Evolutionary conservation across 2,329 filamentous ascomycete species (phyloP).

Genomic region (Phoma sp.): DNA sequence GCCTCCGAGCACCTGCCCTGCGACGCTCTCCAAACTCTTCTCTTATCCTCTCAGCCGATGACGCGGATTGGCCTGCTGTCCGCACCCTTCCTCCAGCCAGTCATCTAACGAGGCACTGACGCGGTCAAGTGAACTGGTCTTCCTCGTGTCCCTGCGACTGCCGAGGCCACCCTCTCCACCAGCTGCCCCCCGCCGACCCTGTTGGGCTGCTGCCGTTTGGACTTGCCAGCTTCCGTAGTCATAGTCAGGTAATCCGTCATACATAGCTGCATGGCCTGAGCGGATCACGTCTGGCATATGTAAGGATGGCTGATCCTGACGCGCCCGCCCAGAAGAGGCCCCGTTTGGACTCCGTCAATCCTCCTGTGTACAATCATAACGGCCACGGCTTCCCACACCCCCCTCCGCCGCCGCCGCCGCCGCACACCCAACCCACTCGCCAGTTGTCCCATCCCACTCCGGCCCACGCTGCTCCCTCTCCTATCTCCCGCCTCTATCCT

Average conservation of each 20-base stretch:
- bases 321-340: conserved; percentile 47
- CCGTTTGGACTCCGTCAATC: conserved; percentile 48
- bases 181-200: conserved; percentile 31
- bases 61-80: conserved; percentile 43
- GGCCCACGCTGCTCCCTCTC: conserved; percentile 39
- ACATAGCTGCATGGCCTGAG: conserved; percentile 51
- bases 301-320: conserved; percentile 51
- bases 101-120: conserved; percentile 38
- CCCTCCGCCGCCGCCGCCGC: conserved; percentile 37
- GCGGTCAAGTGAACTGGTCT: conserved; percentile 37
- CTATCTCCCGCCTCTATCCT: conserved; percentile 35
- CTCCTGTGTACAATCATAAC: conserved; percentile 40
- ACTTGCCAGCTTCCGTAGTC: conserved; percentile 18
- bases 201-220: conserved; percentile 38
- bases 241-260: conserved; percentile 32
- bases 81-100: conserved; percentile 33
- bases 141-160: conserved; percentile 37
- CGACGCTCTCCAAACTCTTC: conserved; percentile 47
- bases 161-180: conserved; percentile 37
- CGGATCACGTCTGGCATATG: conserved; percentile 42
- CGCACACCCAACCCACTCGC: conserved; percentile 38
- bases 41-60: conserved; percentile 39
- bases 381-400: conserved; percentile 41
- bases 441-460: conserved; percentile 40
- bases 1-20: conserved; percentile 40